Base-by-base conservation (phyloP, 352 stramenopile genomes). In the Phytophthora meadii region DNA sequence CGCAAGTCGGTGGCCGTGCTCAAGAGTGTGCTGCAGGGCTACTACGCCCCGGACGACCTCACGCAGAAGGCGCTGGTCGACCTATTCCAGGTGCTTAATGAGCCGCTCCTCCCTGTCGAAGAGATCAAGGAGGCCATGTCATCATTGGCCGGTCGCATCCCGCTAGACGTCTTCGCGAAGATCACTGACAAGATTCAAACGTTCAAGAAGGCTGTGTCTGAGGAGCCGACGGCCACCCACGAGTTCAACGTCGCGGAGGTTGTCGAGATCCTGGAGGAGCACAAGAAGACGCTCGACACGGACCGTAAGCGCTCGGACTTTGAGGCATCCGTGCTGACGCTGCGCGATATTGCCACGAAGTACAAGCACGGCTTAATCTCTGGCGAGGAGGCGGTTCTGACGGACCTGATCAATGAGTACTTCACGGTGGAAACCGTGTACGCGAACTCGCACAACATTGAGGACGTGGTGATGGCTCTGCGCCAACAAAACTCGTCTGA, bases 41-140 rank as follows among this genome's bases (percentile, higher is more conserved):
- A 97, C 77, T 89, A 82, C 32, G 75, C 96, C 9, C 84, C 90
- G 0, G 79, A 91, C 3, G 87, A 97, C 37, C 83, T 97, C 28
- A 81, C 97, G 41, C 64, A 89, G 22, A 76, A 79, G 53, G 96
- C 97, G 22, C 76, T 98, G 11, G 87, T 74, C 2, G 88, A 99
- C 75, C 72, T 97, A 46, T 96, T 96, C 41, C 58, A 81, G 27
- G 74, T 81, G 30, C 74, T 94, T 5, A 75, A 70, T 14, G 77
- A 90, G 61, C 81, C 81, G 6, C 68, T 96, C n/a, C 66, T 98
- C 24, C 89, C 91, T 7, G 79, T 96, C 10, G 87, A 97, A 37
- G 97, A 99, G 87, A 93, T 99, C 57, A 97, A 99, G 72, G 97
- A 99, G 68, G 90, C 96, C 25, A 87, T 99, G 61, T 99, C 97